phyloP scores from a whole-genome alignment of 371 early-diverging fungal species.

The Mortierella sp. region DNA sequence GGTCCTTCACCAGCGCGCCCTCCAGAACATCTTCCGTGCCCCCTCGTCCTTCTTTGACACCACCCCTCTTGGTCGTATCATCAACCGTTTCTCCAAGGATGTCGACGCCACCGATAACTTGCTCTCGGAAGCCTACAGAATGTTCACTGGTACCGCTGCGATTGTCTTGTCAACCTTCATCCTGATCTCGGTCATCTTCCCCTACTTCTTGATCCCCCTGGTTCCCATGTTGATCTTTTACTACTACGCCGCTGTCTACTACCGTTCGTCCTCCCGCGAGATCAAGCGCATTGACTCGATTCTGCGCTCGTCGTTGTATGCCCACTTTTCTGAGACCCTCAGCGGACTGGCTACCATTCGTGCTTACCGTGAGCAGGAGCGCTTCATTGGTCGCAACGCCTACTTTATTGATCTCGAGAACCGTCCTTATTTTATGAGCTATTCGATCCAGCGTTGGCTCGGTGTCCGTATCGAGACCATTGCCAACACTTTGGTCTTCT shows the following conservation, averaged over 20 bases:
- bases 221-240: constrained; percentile 65
- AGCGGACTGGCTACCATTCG: constrained; percentile 86
- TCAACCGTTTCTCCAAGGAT: constrained; percentile 92
- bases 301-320: constrained; percentile 87
- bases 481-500: constrained; percentile 57
- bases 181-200: constrained; percentile 74
- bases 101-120: constrained; percentile 83
- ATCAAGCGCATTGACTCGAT: constrained; percentile 88
- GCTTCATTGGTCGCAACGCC: constrained; percentile 65
- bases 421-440: constrained; percentile 72
- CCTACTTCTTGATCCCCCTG: constrained; percentile 67
- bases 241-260: constrained; percentile 76
- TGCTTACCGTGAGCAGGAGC: constrained; percentile 73
- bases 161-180: constrained; percentile 77
- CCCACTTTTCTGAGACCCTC: constrained; percentile 83
- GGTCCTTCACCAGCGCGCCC: constrained; percentile 48
- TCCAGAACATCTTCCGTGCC: constrained; percentile 71
- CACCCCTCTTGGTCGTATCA: constrained; percentile 89
- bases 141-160: constrained; percentile 74
- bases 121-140: constrained; percentile 77
- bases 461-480: constrained; percentile 68
- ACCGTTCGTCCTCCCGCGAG: constrained; percentile 81
- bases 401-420: constrained; percentile 69
- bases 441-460: constrained; percentile 82
- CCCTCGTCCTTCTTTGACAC: constrained; percentile 88